Conservation (phyloP, 148 eudicot species). For the Cornus suecica region DNA sequence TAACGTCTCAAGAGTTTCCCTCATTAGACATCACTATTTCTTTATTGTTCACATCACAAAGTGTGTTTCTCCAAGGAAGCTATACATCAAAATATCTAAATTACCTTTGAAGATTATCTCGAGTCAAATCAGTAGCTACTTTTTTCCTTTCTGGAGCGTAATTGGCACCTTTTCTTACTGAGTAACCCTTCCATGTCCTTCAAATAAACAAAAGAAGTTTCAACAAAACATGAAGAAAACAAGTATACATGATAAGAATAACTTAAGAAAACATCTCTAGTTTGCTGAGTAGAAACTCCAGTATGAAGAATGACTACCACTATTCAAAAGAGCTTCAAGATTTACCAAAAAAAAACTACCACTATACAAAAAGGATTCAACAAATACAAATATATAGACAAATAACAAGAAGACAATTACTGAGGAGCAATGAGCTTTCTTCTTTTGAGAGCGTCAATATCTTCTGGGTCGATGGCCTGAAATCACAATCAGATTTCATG, state of each 20-base stretch:
- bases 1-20: too few species aligned
- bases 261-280: background rate
- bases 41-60: background rate
- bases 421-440: conserved; percentile 74
- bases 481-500: conserved; percentile 3
- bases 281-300: background rate
- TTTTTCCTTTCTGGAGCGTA: conserved; percentile 85
- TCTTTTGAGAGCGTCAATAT: conserved; percentile 65
- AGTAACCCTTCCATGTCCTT: conserved; percentile 92
- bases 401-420: conserved; percentile 36
- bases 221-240: background rate
- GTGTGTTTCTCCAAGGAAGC: background rate
- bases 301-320: background rate
- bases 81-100: background rate
- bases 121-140: conserved; percentile 84
- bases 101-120: conserved; percentile 88
- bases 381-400: background rate
- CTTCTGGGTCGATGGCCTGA: conserved; percentile 61
- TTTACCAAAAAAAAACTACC: background rate
- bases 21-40: background rate
- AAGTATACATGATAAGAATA: background rate
- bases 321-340: too few species aligned
- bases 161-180: conserved; percentile 74
- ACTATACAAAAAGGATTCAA: background rate
- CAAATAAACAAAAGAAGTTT: conserved; percentile 6